Conservation (phyloP, 306 rosid species). For the Pyrus betulifolia region DNA sequence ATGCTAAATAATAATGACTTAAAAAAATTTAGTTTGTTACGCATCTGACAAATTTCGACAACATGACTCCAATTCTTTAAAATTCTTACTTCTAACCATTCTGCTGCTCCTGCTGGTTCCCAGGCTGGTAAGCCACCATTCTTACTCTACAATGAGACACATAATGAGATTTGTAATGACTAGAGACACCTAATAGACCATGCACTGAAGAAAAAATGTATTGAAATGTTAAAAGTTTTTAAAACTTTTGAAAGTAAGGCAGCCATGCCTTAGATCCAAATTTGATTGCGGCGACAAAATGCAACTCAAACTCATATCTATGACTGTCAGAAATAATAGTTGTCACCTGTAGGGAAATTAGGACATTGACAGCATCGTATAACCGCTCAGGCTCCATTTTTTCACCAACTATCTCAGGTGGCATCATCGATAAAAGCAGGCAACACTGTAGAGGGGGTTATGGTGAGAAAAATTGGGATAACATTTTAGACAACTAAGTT, state of each 20-base stretch:
- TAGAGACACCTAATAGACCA: too few relatives aligned
- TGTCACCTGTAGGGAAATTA: constrained; percentile 56
- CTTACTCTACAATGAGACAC: constrained; percentile 35
- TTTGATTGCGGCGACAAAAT: background rate
- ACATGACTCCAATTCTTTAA: too few relatives aligned
- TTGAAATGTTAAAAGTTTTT: too few relatives aligned
- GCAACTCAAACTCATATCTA: background rate
- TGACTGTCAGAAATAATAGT: background rate
- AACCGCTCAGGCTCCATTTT: constrained; percentile 41
- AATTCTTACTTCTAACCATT: too few relatives aligned
- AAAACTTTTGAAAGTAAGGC: background rate
- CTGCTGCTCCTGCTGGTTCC: constrained; percentile 65
- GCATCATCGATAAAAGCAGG: constrained; percentile 51
- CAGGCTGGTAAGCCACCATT: constrained; percentile 64
- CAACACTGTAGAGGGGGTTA: constrained; percentile 37
- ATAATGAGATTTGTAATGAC: too few relatives aligned
- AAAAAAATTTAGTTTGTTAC: too few relatives aligned
- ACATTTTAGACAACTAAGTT: background rate
- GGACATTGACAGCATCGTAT: constrained; percentile 43
- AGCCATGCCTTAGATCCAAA: too few relatives aligned
- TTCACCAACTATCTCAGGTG: constrained; percentile 43
- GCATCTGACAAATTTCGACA: too few relatives aligned
- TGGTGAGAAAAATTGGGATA: background rate
- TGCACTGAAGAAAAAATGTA: too few relatives aligned
- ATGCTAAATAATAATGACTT: too few relatives aligned